These are phyloP conservation scores for Xylaria hypoxylon DNA, from an alignment of 2,329 filamentous ascomycete species.

Conservation along the genomic window DNA sequence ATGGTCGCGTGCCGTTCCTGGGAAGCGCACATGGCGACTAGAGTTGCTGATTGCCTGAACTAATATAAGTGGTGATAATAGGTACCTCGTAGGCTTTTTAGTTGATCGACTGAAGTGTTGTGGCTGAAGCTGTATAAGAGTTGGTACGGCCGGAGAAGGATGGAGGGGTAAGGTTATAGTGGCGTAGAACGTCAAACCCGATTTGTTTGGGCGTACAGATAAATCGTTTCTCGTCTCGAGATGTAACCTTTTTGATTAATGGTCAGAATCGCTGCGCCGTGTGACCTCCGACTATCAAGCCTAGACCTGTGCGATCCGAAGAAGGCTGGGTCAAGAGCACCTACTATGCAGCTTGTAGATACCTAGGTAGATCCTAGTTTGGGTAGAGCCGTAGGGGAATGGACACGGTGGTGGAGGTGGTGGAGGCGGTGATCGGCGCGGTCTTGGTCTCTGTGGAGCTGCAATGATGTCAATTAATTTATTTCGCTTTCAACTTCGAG, in stretches of 20 bases:
- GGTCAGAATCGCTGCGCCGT: slow-evolving; percentile 5
- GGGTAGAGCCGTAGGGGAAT: slow-evolving; percentile 11
- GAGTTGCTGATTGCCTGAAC: slow-evolving; percentile 18
- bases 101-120: slow-evolving; percentile 1
- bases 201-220: neutral
- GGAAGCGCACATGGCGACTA: slow-evolving; percentile 47
- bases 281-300: slow-evolving; percentile 8
- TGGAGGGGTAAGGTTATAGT: slow-evolving; percentile 17
- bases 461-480: slow-evolving; percentile 48
- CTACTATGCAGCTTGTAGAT: slow-evolving; percentile 9
- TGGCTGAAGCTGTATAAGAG: neutral
- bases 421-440: slow-evolving; percentile 33
- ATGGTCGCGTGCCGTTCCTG: slow-evolving; percentile 59
- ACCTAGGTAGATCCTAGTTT: slow-evolving; percentile 9
- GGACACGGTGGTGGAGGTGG: slow-evolving; percentile 24
- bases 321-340: slow-evolving; percentile 10
- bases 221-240: neutral
- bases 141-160: slow-evolving; percentile 10
- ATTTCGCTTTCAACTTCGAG: slow-evolving; percentile 18
- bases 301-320: slow-evolving; percentile 16
- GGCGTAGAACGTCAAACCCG: slow-evolving; percentile 4
- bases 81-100: neutral
- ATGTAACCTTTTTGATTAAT: slow-evolving; percentile 4
- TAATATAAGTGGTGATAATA: slow-evolving; percentile 7
- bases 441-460: slow-evolving; percentile 43